phyloP scores from a whole-genome alignment of 169 alveolate species.

The Fabrea salina region DNA sequence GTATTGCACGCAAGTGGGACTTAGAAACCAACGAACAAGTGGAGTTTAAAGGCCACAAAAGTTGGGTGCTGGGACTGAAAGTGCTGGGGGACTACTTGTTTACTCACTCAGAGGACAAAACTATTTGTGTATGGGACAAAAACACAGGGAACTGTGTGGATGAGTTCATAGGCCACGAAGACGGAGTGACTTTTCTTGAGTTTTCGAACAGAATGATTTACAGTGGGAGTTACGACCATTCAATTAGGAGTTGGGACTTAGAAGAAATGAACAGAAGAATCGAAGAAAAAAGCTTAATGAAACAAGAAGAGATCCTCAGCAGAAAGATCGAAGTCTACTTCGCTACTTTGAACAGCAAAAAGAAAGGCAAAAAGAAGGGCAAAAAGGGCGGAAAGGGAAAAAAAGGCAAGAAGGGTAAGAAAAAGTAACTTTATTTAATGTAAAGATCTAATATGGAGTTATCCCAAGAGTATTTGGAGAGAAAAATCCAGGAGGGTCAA shows the following conservation, averaged over 20 bases:
- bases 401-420: slow-evolving; percentile 32
- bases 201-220: slow-evolving; percentile 64
- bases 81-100: slow-evolving; percentile 40
- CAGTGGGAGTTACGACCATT: slow-evolving; percentile 70
- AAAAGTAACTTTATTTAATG: background rate
- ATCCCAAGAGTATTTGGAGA: background rate
- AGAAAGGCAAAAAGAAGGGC: slow-evolving; percentile 45
- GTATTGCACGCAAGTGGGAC: slow-evolving; percentile 69
- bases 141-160: slow-evolving; percentile 51
- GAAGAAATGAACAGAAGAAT: slow-evolving; percentile 59
- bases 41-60: slow-evolving; percentile 52
- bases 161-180: slow-evolving; percentile 66
- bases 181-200: slow-evolving; percentile 67
- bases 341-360: slow-evolving; percentile 41
- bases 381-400: slow-evolving; percentile 4
- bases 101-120: slow-evolving; percentile 64
- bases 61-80: slow-evolving; percentile 62
- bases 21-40: background rate
- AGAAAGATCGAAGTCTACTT: slow-evolving; percentile 56
- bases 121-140: slow-evolving; percentile 61
- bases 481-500: too few relatives aligned
- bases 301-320: slow-evolving; percentile 54
- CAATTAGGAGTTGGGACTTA: slow-evolving; percentile 73
- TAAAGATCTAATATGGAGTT: background rate
- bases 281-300: slow-evolving; percentile 57